A percentile compares a stretch with the other conserved stretches of the same genome.
Evolutionary conservation across 2,329 filamentous ascomycete genomes (phyloP).

Genomic region (Sporothrix curviconia): DNA sequence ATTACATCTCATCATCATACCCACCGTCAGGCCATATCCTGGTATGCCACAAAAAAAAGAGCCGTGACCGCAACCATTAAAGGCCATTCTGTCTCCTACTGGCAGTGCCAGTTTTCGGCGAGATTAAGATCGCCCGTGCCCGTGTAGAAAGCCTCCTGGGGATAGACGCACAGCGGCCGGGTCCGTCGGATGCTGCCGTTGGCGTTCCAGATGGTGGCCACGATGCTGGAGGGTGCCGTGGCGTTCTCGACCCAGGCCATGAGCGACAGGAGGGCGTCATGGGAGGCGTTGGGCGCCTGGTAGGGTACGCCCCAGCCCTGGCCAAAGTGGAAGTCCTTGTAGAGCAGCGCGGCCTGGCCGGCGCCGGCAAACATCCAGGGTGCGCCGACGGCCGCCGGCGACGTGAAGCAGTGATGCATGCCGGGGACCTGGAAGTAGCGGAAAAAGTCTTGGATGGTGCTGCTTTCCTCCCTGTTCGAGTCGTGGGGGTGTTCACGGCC

Average conservation of each 20-base stretch:
- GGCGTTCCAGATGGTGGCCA: slow-evolving; percentile 25
- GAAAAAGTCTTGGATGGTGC: slow-evolving; percentile 41
- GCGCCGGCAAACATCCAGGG: slow-evolving; percentile 32
- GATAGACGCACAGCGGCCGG: slow-evolving; percentile 35
- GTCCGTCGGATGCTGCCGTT: slow-evolving; percentile 28
- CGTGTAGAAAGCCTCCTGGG: slow-evolving; percentile 26
- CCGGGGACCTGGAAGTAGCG: slow-evolving; percentile 45
- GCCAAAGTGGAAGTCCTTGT: slow-evolving; percentile 13
- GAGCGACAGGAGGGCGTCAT: slow-evolving; percentile 33
- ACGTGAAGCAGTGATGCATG: slow-evolving; percentile 40
- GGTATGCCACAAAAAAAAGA: no score
- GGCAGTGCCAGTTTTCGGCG: slow-evolving; percentile 27
- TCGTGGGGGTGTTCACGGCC: neutral
- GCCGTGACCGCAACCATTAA: no score
- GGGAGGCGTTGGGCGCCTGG: slow-evolving; percentile 19
- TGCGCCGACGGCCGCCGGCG: slow-evolving; percentile 24
- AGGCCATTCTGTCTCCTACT: slow-evolving; percentile 4
- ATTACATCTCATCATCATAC: neutral
- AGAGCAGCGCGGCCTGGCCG: slow-evolving; percentile 21
- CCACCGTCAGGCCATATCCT: no score
- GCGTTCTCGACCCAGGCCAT: slow-evolving; percentile 23
- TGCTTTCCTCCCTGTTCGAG: neutral
- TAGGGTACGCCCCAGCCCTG: slow-evolving; percentile 15
- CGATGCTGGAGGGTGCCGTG: slow-evolving; percentile 16
- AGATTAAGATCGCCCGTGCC: slow-evolving; percentile 25